A percentile compares a stretch with the other conserved stretches of the same genome.
phyloP scores from a whole-genome alignment of 306 rosid species.

The Quercus suber region DNA sequence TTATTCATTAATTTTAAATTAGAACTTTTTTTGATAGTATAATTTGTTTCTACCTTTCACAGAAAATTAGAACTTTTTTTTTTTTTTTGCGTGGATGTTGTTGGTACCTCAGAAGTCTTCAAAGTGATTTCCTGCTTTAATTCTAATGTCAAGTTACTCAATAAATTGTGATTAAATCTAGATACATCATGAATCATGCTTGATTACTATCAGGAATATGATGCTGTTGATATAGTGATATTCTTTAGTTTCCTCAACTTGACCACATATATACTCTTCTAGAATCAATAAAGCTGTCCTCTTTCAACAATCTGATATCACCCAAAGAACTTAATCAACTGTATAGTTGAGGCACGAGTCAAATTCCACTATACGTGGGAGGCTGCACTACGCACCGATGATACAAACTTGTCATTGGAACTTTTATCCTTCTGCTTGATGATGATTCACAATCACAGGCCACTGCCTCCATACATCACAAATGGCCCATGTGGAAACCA shows the following conservation, averaged over 20 bases:
- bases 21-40: too few relatives aligned
- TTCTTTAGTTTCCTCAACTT: background rate
- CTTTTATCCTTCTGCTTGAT: background rate
- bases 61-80: background rate
- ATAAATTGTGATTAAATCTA: too few relatives aligned
- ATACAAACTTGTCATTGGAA: background rate
- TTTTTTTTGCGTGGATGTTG: background rate
- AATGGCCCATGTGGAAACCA: constrained; percentile 28
- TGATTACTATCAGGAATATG: background rate
- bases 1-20: too few relatives aligned
- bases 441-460: background rate
- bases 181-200: background rate
- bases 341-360: background rate
- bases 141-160: background rate
- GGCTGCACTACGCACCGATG: background rate
- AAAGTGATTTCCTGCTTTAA: background rate
- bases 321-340: too few relatives aligned
- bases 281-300: too few relatives aligned
- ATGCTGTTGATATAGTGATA: background rate
- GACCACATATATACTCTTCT: too few relatives aligned
- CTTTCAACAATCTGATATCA: too few relatives aligned
- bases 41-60: background rate
- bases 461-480: background rate
- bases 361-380: background rate
- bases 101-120: background rate